Base-by-base conservation (phyloP, 2,329 filamentous ascomycete genomes). In the Uncinocarpus reesii region DNA sequence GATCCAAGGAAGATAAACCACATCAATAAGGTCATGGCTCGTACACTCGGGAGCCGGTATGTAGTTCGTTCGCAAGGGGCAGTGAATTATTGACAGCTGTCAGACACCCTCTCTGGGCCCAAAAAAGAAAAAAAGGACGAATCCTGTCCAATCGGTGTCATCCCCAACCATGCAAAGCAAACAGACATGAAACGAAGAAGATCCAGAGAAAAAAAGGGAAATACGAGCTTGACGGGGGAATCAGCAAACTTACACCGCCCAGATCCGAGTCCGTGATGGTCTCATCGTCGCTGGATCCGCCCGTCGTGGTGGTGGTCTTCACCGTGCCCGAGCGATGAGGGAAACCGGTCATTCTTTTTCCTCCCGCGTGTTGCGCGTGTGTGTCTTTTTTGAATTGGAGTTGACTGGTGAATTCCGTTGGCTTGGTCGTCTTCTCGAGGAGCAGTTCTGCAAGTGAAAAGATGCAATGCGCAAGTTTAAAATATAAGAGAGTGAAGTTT, bases 211-310 rank as follows among this genome's bases (percentile, higher is more conserved):
- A 15, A 13, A 36, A 23, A 31, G 7, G 20, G 20, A 47, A 31
- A 42, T 24, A 29, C 21, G 38, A 45, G 4, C 7, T 23, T n/a
- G n/a, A n/a, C n/a, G n/a, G n/a, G n/a, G n/a, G n/a, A n/a, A n/a
- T n/a, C n/a, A n/a, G n/a, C n/a, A 36, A 18, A 29, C 63, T 52
- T 51, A 67, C 66, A 60, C 65, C 64, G 55, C 62, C 69, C 53
- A 65, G 66, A 55, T 70, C 67, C 6, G 63, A 63, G 6, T 64
- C 59, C 7, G 66, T 64, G 50, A 69, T 63, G 5, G 62, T 65
- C 8, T 51, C 49, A 8, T 55, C 56, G 43, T 58, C 51, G 21
- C 56, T 55, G 2, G 53, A 52, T n/a, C n/a, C n/a, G 15, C 21
- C 35, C 7, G 31, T 40, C 3, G 52, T 56, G 10, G 48, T 40